A percentile compares a stretch with the other conserved stretches of the same genome.
These are phyloP conservation scores for Rhamnella rubrinervis DNA, from an alignment of 331 rosid genomes.

Conservation along the genomic window DNA sequence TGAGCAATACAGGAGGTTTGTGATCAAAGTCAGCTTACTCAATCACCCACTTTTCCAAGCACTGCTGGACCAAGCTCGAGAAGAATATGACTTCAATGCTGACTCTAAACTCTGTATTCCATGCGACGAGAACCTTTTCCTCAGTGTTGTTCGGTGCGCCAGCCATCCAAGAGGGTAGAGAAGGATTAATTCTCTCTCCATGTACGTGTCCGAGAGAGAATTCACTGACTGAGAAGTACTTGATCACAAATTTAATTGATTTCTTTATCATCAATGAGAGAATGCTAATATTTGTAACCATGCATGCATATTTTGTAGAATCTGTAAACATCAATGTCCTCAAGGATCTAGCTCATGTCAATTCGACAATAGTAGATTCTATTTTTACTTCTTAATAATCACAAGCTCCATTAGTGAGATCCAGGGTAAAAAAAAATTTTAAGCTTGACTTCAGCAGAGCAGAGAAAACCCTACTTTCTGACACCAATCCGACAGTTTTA, in stretches of 20 bases:
- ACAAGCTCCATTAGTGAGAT: too few species aligned
- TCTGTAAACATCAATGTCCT: conserved; percentile 23
- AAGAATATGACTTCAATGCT: conserved; percentile 70
- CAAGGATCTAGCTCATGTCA: conserved; percentile 21
- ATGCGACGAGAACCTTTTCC: conserved; percentile 71
- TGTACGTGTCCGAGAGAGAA: conserved; percentile 18
- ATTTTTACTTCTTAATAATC: background rate
- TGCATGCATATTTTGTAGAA: conserved; percentile 35
- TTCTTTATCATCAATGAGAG: background rate
- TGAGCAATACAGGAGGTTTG: conserved; percentile 71
- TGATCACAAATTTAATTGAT: conserved; percentile 15
- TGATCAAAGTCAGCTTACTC: conserved; percentile 59
- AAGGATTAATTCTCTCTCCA: conserved; percentile 18
- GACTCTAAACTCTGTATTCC: conserved; percentile 76
- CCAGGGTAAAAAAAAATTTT: too few species aligned
- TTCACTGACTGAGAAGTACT: conserved; percentile 10
- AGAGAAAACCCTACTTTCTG: background rate
- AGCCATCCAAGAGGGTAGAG: conserved; percentile 28
- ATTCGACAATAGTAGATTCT: conserved; percentile 16
- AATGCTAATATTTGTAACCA: conserved; percentile 6
- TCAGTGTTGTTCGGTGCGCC: conserved; percentile 53
- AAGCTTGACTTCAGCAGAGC: background rate
- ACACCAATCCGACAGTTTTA: too few species aligned
- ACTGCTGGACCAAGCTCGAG: conserved; percentile 81
- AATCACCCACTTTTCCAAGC: conserved; percentile 83